These are phyloP conservation scores for Pseudopyrenochaeta lycopersici DNA, from an alignment of 2,329 filamentous ascomycete species.

Conservation along the genomic window DNA sequence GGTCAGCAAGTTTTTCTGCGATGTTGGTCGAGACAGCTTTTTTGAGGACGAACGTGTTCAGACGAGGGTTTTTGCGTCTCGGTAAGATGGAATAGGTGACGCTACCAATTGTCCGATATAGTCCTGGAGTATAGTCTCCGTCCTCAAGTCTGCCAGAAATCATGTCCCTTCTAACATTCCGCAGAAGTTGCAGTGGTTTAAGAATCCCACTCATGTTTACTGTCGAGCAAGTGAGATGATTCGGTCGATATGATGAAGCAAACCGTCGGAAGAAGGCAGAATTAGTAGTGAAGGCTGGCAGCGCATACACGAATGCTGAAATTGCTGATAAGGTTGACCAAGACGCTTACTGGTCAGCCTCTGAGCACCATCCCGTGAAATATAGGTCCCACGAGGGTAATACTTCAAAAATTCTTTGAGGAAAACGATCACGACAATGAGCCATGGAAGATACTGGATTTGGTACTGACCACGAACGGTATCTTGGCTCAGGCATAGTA, in stretches of 20 bases:
- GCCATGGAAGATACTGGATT: neutral
- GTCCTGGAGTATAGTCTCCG: neutral
- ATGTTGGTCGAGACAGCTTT: neutral
- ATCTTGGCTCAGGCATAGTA: conserved; percentile 1
- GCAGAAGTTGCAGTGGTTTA: neutral
- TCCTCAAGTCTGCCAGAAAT: neutral
- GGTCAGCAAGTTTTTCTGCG: neutral
- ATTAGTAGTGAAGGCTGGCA: neutral
- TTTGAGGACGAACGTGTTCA: neutral
- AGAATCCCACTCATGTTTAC: neutral
- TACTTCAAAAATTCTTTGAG: neutral
- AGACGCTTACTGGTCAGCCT: neutral
- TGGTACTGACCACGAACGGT: conserved; percentile 2
- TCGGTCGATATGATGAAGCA: neutral
- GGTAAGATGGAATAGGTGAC: neutral
- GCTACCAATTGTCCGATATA: neutral
- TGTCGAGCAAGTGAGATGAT: neutral
- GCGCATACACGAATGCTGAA: neutral
- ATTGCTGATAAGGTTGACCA: neutral
- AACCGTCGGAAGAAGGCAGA: neutral
- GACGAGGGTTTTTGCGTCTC: neutral
- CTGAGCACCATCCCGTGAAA: neutral
- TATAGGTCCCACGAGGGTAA: neutral
- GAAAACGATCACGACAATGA: neutral
- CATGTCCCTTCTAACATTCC: neutral